A percentile compares a stretch with the other conserved stretches of the same genome.
phyloP scores from a whole-genome alignment of 257 asterid genomes.

The Solanum peruvianum region DNA sequence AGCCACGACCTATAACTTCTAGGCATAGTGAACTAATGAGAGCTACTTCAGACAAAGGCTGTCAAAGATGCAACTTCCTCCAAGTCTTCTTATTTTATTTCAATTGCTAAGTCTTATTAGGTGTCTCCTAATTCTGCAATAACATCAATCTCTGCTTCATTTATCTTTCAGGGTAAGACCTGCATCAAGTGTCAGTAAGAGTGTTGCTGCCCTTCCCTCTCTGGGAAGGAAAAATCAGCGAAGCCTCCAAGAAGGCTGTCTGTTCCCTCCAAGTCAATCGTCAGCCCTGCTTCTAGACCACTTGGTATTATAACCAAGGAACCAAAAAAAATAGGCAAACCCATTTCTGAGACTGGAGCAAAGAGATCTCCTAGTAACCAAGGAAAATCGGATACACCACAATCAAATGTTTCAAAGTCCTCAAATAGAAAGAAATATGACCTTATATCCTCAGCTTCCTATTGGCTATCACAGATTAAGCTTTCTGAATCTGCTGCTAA shows the following conservation, averaged over 20 bases:
- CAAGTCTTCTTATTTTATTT: not conserved
- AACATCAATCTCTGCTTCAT: not conserved
- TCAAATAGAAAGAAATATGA: slow-evolving; percentile 47
- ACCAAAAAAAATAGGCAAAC: not conserved
- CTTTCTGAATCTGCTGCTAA: slow-evolving; percentile 68
- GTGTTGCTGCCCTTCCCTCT: slow-evolving; percentile 60
- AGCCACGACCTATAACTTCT: not conserved
- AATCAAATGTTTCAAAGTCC: slow-evolving; percentile 44
- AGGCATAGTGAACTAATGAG: not conserved
- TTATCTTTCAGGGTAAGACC: slow-evolving; percentile 30
- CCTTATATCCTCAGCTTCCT: slow-evolving; percentile 63
- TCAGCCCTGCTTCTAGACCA: slow-evolving; percentile 47
- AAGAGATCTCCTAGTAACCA: slow-evolving; percentile 30
- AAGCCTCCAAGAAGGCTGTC: slow-evolving; percentile 90
- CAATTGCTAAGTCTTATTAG: not conserved
- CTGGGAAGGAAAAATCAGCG: slow-evolving; percentile 58
- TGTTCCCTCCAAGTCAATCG: slow-evolving; percentile 55
- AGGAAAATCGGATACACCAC: slow-evolving; percentile 48
- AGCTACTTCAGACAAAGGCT: not conserved
- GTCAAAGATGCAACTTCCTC: not conserved
- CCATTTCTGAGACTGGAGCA: slow-evolving; percentile 66
- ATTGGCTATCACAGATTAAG: slow-evolving; percentile 80
- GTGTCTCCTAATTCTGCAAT: not conserved
- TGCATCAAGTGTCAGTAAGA: slow-evolving; percentile 57
- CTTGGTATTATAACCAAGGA: slow-evolving; percentile 17